Conservation (phyloP, 225 moss, liverwort and hornwort species). For the Takakia lepidozioides region DNA sequence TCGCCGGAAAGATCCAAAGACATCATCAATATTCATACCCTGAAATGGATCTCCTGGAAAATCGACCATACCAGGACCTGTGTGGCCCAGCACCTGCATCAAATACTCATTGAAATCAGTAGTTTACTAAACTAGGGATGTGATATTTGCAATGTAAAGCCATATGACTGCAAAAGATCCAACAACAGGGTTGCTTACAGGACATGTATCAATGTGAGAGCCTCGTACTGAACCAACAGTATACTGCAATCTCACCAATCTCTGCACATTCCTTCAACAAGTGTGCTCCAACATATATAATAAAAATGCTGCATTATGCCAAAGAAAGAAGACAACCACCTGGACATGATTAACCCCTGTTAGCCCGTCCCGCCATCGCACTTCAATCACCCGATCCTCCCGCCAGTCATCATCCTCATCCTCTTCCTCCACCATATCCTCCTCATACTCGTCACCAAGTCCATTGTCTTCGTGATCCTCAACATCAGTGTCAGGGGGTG, state of each 20-base stretch:
- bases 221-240: no score
- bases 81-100: conserved; percentile 74
- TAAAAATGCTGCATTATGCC: no score
- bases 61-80: conserved; percentile 75
- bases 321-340: conserved; percentile 10
- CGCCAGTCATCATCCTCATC: conserved; percentile 97
- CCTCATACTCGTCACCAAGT: conserved; percentile 84
- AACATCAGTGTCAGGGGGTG: conserved; percentile 94
- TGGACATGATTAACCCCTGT: conserved; percentile 89
- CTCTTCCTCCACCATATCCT: conserved; percentile 95
- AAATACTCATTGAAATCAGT: neutral
- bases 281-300: no score
- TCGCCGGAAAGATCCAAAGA: conserved; percentile 86
- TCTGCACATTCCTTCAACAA: no score
- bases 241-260: no score
- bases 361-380: conserved; percentile 91
- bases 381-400: conserved; percentile 91
- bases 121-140: no score
- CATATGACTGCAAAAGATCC: no score
- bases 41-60: conserved; percentile 92
- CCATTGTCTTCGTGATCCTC: conserved; percentile 95
- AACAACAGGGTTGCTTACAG: no score
- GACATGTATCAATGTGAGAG: no score
- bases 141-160: no score
- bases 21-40: conserved; percentile 97